Evolutionary conservation across 257 asterid genomes (phyloP).

Genomic region (Gardenia jasminoides): DNA sequence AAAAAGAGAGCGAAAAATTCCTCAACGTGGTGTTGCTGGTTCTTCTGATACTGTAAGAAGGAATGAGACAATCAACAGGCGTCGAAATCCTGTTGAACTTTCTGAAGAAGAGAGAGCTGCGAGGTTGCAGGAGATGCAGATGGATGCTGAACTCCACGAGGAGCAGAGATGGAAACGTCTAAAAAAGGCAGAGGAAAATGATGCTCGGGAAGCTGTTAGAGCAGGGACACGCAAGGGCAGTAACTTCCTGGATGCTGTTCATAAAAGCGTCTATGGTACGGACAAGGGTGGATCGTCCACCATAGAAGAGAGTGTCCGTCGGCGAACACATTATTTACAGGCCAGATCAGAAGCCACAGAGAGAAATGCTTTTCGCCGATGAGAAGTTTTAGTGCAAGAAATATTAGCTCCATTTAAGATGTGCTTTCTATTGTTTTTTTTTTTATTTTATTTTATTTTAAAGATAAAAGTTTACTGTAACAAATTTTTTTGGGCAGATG

Average conservation of each 20-base stretch:
- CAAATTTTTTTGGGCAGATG: no score
- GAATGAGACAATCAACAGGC: constrained; percentile 36
- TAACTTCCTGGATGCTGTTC: constrained; percentile 76
- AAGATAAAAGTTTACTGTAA: no score
- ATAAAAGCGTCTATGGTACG: constrained; percentile 83
- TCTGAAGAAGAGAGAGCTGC: constrained; percentile 96
- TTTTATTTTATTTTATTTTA: no score
- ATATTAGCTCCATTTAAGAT: no score
- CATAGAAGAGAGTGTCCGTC: constrained; percentile 94
- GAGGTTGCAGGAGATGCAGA: constrained; percentile 83
- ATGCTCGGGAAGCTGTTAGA: constrained; percentile 58
- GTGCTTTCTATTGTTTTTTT: no score
- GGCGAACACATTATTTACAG: constrained; percentile 78
- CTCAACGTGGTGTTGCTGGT: constrained; percentile 14
- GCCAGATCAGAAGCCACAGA: constrained; percentile 59
- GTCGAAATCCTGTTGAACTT: constrained; percentile 46
- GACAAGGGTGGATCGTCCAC: constrained; percentile 92
- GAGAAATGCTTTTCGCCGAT: constrained; percentile 78
- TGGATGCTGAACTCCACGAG: constrained; percentile 89
- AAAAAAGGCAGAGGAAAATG: constrained; percentile 80
- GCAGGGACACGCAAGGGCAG: constrained; percentile 52
- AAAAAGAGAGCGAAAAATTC: constrained; percentile 1
- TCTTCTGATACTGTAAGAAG: constrained; percentile 43
- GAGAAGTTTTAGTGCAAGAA: background rate
- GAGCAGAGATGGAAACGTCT: constrained; percentile 88